Conservation (phyloP, 352 stramenopile genomes). For the Plasmopara viticola region DNA sequence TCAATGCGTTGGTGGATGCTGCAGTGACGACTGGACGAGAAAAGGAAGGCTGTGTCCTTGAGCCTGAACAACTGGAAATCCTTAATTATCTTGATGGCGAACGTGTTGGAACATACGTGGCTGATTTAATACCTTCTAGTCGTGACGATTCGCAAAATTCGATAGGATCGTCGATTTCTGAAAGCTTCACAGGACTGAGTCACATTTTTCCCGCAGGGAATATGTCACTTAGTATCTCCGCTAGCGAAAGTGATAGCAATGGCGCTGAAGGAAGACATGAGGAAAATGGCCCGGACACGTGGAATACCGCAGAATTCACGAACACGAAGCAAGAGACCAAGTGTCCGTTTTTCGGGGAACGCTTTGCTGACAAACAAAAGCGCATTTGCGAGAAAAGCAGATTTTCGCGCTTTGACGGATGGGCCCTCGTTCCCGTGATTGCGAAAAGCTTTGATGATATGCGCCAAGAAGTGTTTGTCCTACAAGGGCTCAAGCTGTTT, state of each 20-base stretch:
- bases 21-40: constrained; percentile 18
- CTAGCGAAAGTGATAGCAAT: constrained; percentile 23
- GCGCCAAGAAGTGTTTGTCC: constrained; percentile 94
- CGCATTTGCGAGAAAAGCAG: constrained; percentile 72
- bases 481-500: constrained; percentile 92
- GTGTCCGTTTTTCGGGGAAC: constrained; percentile 66
- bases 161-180: constrained; percentile 21
- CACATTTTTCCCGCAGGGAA: constrained; percentile 18
- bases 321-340: constrained; percentile 13
- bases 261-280: constrained; percentile 9
- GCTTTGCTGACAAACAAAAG: constrained; percentile 86
- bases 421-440: constrained; percentile 89
- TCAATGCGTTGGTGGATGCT: constrained; percentile 21
- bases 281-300: constrained; percentile 12
- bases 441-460: constrained; percentile 98
- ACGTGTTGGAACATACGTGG: constrained; percentile 40
- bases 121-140: constrained; percentile 26
- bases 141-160: constrained; percentile 15
- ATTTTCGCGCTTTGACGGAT: constrained; percentile 62
- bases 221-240: constrained; percentile 22
- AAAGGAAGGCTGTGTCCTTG: constrained; percentile 1
- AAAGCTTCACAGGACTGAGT: constrained; percentile 32
- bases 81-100: constrained; percentile 50
- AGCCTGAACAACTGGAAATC: constrained; percentile 33
- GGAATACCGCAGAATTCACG: constrained; percentile 13